phyloP scores from a whole-genome alignment of 2,329 filamentous ascomycete genomes.

The Myrmaecium sp. region DNA sequence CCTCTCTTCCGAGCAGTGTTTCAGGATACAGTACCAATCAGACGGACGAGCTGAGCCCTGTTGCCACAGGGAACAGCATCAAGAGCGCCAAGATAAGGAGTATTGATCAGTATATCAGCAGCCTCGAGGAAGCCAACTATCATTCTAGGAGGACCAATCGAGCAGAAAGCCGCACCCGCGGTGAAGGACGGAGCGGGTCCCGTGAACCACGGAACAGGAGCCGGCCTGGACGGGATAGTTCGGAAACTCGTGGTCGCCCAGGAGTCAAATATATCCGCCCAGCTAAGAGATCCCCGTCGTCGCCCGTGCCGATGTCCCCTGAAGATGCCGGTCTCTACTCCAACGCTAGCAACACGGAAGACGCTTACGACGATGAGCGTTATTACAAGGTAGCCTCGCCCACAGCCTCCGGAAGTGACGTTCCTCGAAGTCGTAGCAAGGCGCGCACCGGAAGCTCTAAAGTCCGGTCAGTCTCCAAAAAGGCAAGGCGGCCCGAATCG shows the following conservation, averaged over 20 bases:
- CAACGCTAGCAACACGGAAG: slow-evolving; percentile 22
- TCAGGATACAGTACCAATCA: slow-evolving; percentile 21
- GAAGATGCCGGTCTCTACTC: slow-evolving; percentile 47
- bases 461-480: slow-evolving; percentile 19
- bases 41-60: slow-evolving; percentile 37
- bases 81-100: slow-evolving; percentile 44
- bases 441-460: slow-evolving; percentile 14
- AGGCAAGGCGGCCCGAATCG: slow-evolving; percentile 16
- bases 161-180: slow-evolving; percentile 24
- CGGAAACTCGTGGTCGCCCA: slow-evolving; percentile 54
- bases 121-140: slow-evolving; percentile 59
- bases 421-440: slow-evolving; percentile 17
- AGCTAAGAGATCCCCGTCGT: slow-evolving; percentile 75
- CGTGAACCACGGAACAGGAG: slow-evolving; percentile 17
- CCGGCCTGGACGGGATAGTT: slow-evolving; percentile 38
- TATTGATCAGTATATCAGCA: slow-evolving; percentile 73
- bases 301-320: slow-evolving; percentile 85
- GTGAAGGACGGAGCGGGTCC: slow-evolving; percentile 19
- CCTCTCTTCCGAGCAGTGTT: no score
- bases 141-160: slow-evolving; percentile 25
- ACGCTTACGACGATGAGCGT: slow-evolving; percentile 30
- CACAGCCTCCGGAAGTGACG: slow-evolving; percentile 18
- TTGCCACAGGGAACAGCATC: slow-evolving; percentile 29
- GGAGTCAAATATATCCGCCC: slow-evolving; percentile 52
- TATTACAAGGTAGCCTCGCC: slow-evolving; percentile 28